These are phyloP conservation scores for Penicillium sp. DNA, from an alignment of 2,329 filamentous ascomycete genomes.

Conservation along the genomic window DNA sequence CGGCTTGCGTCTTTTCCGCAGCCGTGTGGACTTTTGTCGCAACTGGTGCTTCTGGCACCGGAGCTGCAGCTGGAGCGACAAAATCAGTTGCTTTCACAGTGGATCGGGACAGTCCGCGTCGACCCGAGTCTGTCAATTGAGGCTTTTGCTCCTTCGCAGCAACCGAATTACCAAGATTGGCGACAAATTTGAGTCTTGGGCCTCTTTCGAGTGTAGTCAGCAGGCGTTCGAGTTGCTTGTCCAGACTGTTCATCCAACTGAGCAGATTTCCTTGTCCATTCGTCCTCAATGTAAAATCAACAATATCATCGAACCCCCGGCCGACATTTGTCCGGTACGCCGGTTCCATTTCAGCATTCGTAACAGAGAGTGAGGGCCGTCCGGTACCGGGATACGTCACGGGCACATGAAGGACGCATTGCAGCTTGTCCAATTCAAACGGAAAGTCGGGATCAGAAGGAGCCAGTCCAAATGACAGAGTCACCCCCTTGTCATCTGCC, in stretches of 20 bases:
- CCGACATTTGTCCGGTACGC: slow-evolving; percentile 76
- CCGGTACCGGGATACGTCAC: slow-evolving; percentile 56
- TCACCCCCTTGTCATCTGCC: slow-evolving; percentile 51
- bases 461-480: slow-evolving; percentile 62
- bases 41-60: slow-evolving; percentile 20
- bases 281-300: slow-evolving; percentile 51
- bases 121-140: slow-evolving; percentile 2
- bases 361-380: slow-evolving; percentile 60
- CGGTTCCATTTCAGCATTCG: slow-evolving; percentile 67
- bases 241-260: slow-evolving; percentile 65
- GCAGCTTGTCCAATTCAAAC: slow-evolving; percentile 68
- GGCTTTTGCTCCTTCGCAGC: slow-evolving; percentile 29
- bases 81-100: not conserved
- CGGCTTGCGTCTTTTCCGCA: slow-evolving; percentile 62
- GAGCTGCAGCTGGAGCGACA: not conserved
- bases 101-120: slow-evolving; percentile 1
- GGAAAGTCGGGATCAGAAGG: slow-evolving; percentile 84
- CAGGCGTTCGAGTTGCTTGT: slow-evolving; percentile 69
- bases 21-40: slow-evolving; percentile 53
- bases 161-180: slow-evolving; percentile 50
- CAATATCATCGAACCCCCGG: slow-evolving; percentile 67
- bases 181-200: slow-evolving; percentile 68
- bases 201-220: slow-evolving; percentile 68
- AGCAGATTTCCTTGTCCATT: slow-evolving; percentile 55
- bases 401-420: slow-evolving; percentile 68